A percentile compares a stretch with the other conserved stretches of the same genome.
Evolutionary conservation across 345 rosid genomes (phyloP).

Genomic region (Aegle marmelos): DNA sequence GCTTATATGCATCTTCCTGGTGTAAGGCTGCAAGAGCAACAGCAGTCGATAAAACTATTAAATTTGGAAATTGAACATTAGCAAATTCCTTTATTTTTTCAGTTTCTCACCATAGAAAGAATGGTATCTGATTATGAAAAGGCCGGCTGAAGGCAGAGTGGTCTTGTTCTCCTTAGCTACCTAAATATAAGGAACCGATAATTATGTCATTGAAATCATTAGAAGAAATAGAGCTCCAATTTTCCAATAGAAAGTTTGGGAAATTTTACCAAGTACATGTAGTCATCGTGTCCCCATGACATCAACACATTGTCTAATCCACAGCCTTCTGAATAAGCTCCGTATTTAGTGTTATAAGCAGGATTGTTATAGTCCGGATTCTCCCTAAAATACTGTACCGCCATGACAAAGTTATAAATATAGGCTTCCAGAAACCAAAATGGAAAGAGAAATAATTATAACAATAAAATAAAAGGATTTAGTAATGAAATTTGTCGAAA

Average conservation of each 20-base stretch:
- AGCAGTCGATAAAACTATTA: background rate
- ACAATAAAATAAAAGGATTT: background rate
- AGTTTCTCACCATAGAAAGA: slow-evolving; percentile 50
- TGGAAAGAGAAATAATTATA: background rate
- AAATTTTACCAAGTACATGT: slow-evolving; percentile 54
- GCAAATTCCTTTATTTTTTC: background rate
- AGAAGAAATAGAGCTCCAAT: background rate
- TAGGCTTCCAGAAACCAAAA: background rate
- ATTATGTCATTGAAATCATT: background rate
- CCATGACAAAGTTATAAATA: background rate
- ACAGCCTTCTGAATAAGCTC: slow-evolving; percentile 48
- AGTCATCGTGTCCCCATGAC: slow-evolving; percentile 75
- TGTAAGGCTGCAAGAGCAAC: slow-evolving; percentile 38
- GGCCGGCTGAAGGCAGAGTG: slow-evolving; percentile 57
- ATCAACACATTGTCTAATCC: slow-evolving; percentile 56
- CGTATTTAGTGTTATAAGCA: slow-evolving; percentile 46
- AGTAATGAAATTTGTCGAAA: background rate
- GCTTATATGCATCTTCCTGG: slow-evolving; percentile 32
- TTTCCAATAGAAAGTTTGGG: background rate
- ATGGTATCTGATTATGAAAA: slow-evolving; percentile 62
- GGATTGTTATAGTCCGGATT: slow-evolving; percentile 48
- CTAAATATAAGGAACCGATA: slow-evolving; percentile 13
- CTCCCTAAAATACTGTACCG: slow-evolving; percentile 44
- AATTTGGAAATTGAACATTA: background rate
- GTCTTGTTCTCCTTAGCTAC: slow-evolving; percentile 55